phyloP scores from a whole-genome alignment of 345 rosid genomes.

The Arabis hirsuta region DNA sequence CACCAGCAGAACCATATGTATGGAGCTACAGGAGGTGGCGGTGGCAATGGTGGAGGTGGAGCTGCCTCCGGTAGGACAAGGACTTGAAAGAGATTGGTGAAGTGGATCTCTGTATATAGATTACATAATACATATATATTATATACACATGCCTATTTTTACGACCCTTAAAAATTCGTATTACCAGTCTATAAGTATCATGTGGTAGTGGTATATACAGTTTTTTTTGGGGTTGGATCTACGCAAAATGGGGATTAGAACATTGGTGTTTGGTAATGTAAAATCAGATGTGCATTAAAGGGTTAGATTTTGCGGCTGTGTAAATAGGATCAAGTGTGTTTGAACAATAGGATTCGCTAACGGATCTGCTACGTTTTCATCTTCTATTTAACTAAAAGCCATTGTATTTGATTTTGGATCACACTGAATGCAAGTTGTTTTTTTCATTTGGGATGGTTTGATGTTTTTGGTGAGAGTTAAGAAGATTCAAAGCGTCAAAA shows the following conservation, averaged over 20 bases:
- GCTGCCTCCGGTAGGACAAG: conserved; percentile 44
- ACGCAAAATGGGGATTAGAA: conserved; percentile 12
- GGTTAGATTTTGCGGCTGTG: conserved; percentile 41
- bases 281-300: conserved; percentile 35
- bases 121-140: conserved; percentile 19
- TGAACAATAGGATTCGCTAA: conserved; percentile 23
- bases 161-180: conserved; percentile 10
- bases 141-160: conserved; percentile 32
- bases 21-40: conserved; percentile 37
- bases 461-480: neutral
- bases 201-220: conserved; percentile 20
- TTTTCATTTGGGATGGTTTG: conserved; percentile 1
- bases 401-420: conserved; percentile 28
- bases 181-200: conserved; percentile 17
- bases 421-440: conserved; percentile 25
- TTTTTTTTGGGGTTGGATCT: conserved; percentile 12
- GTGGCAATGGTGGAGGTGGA: conserved; percentile 26
- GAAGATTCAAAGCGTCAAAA: conserved; percentile 7
- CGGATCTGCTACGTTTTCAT: conserved; percentile 27
- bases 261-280: conserved; percentile 30
- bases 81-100: conserved; percentile 32
- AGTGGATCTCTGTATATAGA: conserved; percentile 43
- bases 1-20: conserved; percentile 44
- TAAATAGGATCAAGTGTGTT: conserved; percentile 37
- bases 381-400: conserved; percentile 28